These are phyloP conservation scores for Pythium sp. DNA, from an alignment of 352 stramenopile genomes.

Conservation along the genomic window DNA sequence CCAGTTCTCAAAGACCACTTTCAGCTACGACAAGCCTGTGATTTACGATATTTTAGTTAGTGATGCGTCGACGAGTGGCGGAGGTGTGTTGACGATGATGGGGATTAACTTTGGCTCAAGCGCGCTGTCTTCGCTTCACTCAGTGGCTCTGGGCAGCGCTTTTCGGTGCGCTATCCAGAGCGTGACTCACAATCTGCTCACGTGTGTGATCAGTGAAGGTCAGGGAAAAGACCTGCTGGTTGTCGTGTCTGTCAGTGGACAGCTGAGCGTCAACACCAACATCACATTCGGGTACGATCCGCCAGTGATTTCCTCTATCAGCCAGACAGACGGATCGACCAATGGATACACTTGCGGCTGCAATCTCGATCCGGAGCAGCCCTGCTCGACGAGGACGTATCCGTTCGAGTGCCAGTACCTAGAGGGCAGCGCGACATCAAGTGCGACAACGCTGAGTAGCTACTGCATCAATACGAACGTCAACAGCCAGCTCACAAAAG, in stretches of 20 bases:
- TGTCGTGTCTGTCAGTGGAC: conserved; percentile 37
- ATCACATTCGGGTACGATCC: conserved; percentile 41
- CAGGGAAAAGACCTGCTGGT: conserved; percentile 38
- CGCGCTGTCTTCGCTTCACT: conserved; percentile 34
- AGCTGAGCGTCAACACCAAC: conserved; percentile 22
- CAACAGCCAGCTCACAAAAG: conserved; percentile 14
- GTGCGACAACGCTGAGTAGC: conserved; percentile 12
- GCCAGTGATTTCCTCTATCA: conserved; percentile 41
- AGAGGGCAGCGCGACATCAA: conserved; percentile 17
- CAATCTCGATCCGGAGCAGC: conserved; percentile 26
- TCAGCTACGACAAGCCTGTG: conserved; percentile 50
- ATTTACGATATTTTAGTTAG: conserved; percentile 32
- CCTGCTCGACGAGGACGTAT: conserved; percentile 37
- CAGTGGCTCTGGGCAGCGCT: conserved; percentile 25
- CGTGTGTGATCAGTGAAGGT: conserved; percentile 37
- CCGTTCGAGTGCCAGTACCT: conserved; percentile 41
- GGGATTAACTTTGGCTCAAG: conserved; percentile 51
- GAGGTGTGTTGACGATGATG: conserved; percentile 39
- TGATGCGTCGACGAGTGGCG: conserved; percentile 38
- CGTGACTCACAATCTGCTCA: conserved; percentile 33
- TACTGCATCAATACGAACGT: conserved; percentile 38
- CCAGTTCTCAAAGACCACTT: conserved; percentile 32
- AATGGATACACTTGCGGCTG: conserved; percentile 54
- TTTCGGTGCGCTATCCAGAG: conserved; percentile 36
- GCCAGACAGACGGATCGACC: conserved; percentile 36